phyloP scores from a whole-genome alignment of 179 eudicot species.

The Camellia oleifera region DNA sequence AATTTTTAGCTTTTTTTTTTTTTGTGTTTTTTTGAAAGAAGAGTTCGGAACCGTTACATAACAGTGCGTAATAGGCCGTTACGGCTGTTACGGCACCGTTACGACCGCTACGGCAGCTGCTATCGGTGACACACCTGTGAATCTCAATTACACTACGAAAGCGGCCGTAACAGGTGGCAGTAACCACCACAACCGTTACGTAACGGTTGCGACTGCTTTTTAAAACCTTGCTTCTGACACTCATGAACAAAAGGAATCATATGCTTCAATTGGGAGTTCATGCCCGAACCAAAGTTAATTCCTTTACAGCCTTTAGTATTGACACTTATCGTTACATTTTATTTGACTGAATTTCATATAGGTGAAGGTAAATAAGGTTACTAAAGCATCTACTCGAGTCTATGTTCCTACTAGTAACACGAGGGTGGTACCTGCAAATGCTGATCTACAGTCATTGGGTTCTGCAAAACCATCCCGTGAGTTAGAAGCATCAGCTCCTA shows the following conservation, averaged over 20 bases:
- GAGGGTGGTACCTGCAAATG: conserved; percentile 40
- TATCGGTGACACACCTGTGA: too few relatives aligned
- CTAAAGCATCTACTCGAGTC: conserved; percentile 28
- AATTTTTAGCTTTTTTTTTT: too few relatives aligned
- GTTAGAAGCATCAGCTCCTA: conserved; percentile 36
- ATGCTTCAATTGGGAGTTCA: conserved; percentile 74
- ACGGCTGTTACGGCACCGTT: too few relatives aligned
- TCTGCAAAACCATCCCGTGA: conserved; percentile 35
- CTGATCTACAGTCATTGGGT: conserved; percentile 34
- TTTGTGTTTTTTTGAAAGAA: too few relatives aligned
- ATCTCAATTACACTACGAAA: too few relatives aligned
- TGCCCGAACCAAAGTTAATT: not conserved
- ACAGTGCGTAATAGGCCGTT: too few relatives aligned
- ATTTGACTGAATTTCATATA: conserved; percentile 19
- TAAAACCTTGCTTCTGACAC: conserved; percentile 21
- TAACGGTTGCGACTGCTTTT: too few relatives aligned
- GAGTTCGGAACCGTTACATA: too few relatives aligned
- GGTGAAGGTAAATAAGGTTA: conserved; percentile 54
- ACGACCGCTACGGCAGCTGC: too few relatives aligned
- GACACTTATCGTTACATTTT: not conserved
- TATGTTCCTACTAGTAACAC: conserved; percentile 35
- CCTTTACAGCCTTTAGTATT: not conserved
- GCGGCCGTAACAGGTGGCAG: too few relatives aligned
- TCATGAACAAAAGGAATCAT: conserved; percentile 59
- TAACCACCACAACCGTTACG: too few relatives aligned